Conservation (phyloP, 2,329 filamentous ascomycete genomes). For the Hypoxylon rubiginosum region DNA sequence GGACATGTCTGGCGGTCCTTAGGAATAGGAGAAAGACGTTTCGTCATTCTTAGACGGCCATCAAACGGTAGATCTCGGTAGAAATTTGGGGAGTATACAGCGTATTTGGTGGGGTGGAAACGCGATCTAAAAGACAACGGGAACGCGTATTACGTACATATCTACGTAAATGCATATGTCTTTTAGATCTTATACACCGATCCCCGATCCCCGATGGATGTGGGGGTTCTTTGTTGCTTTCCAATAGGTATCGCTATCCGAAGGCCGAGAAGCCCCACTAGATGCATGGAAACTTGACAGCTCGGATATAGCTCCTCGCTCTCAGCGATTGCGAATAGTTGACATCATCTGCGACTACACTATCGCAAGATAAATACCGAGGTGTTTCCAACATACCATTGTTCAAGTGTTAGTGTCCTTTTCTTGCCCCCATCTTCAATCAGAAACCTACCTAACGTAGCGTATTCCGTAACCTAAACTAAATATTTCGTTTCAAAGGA, state of each 20-base stretch:
- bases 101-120: background rate
- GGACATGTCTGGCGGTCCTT: slow-evolving; percentile 63
- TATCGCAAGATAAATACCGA: slow-evolving; percentile 16
- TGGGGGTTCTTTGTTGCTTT: no score
- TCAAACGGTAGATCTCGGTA: background rate
- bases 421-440: background rate
- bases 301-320: background rate
- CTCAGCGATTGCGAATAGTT: slow-evolving; percentile 24
- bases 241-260: background rate
- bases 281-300: slow-evolving; percentile 8
- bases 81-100: background rate
- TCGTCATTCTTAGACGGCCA: slow-evolving; percentile 14
- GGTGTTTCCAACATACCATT: background rate
- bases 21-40: slow-evolving; percentile 9
- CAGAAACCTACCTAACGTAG: background rate
- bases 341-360: slow-evolving; percentile 30
- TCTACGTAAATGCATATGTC: no score
- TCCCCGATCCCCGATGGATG: no score
- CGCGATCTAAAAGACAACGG: background rate
- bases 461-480: background rate
- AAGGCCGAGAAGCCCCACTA: background rate
- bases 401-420: background rate
- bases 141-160: background rate
- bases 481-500: background rate
- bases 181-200: no score